These are phyloP conservation scores for Mycena galericulata DNA, from an alignment of 768 basidiomycete genomes.

Conservation along the genomic window DNA sequence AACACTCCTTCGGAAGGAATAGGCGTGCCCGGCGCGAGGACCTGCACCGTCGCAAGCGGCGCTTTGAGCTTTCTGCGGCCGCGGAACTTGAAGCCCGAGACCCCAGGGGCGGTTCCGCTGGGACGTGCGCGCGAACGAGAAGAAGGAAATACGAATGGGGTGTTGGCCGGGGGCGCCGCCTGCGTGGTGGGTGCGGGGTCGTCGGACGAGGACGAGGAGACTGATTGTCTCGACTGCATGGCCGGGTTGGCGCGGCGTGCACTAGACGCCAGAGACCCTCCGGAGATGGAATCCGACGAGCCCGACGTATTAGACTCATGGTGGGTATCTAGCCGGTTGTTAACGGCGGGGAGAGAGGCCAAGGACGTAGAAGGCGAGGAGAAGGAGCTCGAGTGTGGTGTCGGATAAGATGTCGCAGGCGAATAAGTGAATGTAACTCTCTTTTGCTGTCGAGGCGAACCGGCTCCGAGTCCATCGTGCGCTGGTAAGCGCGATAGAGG, in stretches of 20 bases:
- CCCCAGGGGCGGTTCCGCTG: neutral
- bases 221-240: constrained; percentile 20
- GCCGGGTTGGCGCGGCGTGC: neutral
- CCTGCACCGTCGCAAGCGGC: constrained; percentile 3
- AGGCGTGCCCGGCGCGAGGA: constrained; percentile 18
- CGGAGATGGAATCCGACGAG: constrained; percentile 24
- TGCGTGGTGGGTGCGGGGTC: neutral
- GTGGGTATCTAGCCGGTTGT: neutral
- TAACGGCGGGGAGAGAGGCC: neutral
- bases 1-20: constrained; percentile 17
- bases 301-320: constrained; percentile 6
- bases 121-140: constrained; percentile 37
- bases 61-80: constrained; percentile 24
- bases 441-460: neutral
- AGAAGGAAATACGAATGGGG: constrained; percentile 37
- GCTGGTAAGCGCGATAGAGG: neutral
- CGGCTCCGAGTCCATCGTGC: neutral
- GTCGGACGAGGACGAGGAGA: constrained; percentile 16
- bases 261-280: neutral
- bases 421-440: neutral
- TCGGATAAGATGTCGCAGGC: constrained; percentile 18
- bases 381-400: constrained; percentile 9
- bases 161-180: neutral
- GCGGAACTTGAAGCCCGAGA: constrained; percentile 26
- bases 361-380: constrained; percentile 18